Evolutionary conservation across 2,329 filamentous ascomycete genomes (phyloP).

Genomic region (Botrytis elliptica): DNA sequence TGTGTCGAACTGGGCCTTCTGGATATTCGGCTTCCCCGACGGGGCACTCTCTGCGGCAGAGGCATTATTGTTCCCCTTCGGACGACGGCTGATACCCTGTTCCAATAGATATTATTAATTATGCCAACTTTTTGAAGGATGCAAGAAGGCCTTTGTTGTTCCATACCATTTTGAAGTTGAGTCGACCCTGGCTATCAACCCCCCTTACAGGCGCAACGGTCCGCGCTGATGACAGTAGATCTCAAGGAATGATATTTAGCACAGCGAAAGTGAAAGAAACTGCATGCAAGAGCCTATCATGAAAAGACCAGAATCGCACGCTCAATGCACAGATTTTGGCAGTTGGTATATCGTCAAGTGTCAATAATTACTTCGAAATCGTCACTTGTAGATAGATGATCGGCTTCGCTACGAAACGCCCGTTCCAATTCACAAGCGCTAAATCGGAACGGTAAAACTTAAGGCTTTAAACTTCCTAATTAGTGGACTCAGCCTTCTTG

Average conservation of each 20-base stretch:
- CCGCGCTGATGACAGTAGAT: slow-evolving; percentile 4
- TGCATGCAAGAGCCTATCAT: slow-evolving; percentile 9
- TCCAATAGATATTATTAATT: slow-evolving; percentile 21
- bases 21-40: slow-evolving; percentile 61
- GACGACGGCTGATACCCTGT: slow-evolving; percentile 40
- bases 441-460: slow-evolving; percentile 8
- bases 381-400: slow-evolving; percentile 16
- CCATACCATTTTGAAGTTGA: slow-evolving; percentile 35
- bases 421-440: slow-evolving; percentile 13
- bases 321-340: neutral
- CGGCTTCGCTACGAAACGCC: slow-evolving; percentile 17
- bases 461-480: slow-evolving; percentile 3
- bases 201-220: slow-evolving; percentile 21
- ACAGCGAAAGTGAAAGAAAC: neutral
- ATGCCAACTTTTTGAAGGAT: neutral
- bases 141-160: slow-evolving; percentile 3
- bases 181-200: slow-evolving; percentile 18
- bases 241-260: neutral
- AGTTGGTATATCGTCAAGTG: slow-evolving; percentile 7
- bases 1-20: slow-evolving; percentile 93
- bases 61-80: slow-evolving; percentile 39
- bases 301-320: slow-evolving; percentile 4
- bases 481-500: slow-evolving; percentile 15
- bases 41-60: slow-evolving; percentile 31
- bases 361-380: slow-evolving; percentile 18